Percentiles rank a stretch among this genome's conserved stretches.
Conservation (phyloP, 2,329 filamentous ascomycete species). For the Ceratocystis variospora region DNA sequence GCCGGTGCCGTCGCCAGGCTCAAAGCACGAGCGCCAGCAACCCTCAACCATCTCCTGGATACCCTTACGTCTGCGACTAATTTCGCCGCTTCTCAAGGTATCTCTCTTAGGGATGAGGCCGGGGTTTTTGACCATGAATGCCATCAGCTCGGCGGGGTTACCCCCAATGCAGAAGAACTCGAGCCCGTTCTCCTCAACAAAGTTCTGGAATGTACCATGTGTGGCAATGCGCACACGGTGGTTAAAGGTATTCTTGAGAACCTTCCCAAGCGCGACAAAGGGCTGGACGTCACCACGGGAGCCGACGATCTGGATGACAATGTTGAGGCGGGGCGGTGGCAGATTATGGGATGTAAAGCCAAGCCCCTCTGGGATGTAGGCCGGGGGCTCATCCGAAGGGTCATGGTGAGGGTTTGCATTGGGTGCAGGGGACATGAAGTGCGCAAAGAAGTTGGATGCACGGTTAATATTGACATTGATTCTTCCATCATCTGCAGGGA, state of each 20-base stretch:
- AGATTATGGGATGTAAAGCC: slow-evolving; percentile 47
- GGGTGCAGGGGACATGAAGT: slow-evolving; percentile 9
- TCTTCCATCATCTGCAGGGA: slow-evolving; percentile 50
- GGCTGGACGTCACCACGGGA: slow-evolving; percentile 65
- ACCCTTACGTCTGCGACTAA: slow-evolving; percentile 57
- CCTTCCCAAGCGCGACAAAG: slow-evolving; percentile 55
- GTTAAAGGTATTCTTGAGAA: slow-evolving; percentile 48
- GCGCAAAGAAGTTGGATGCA: slow-evolving; percentile 31
- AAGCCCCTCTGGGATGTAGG: slow-evolving; percentile 60
- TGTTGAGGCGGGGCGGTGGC: slow-evolving; percentile 47
- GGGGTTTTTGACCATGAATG: slow-evolving; percentile 84
- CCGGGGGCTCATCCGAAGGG: slow-evolving; percentile 27
- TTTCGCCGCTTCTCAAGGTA: slow-evolving; percentile 60
- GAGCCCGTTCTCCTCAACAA: slow-evolving; percentile 55
- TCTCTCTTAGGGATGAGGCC: slow-evolving; percentile 74
- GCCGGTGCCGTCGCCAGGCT: slow-evolving; percentile 55
- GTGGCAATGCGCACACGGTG: slow-evolving; percentile 64
- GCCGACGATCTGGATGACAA: slow-evolving; percentile 63
- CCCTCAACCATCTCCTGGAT: slow-evolving; percentile 71
- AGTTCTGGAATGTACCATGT: slow-evolving; percentile 52
- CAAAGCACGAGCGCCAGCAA: slow-evolving; percentile 75
- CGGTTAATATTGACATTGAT: slow-evolving; percentile 70
- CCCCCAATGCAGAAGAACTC: slow-evolving; percentile 70
- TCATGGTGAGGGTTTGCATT: background rate
- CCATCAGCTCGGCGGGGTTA: slow-evolving; percentile 63